Evolutionary conservation across 495 filamentous ascomycete genomes (phyloP).

Genomic region (Penicillium malachiteum): DNA sequence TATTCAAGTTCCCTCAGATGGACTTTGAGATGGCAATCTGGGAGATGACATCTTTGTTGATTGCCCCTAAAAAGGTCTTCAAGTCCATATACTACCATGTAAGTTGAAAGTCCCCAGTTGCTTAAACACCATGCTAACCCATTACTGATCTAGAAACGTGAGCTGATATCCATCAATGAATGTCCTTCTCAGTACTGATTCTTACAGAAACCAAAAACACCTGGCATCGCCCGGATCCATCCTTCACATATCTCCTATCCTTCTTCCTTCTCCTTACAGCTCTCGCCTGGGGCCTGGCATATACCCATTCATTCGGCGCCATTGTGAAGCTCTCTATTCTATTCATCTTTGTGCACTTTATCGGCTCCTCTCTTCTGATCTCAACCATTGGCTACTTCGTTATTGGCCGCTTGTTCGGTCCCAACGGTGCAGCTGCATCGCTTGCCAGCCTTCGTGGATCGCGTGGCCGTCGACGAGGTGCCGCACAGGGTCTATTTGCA

Average conservation of each 20-base stretch:
- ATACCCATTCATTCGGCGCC: slow-evolving; percentile 53
- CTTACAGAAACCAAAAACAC: slow-evolving; percentile 70
- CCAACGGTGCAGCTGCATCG: slow-evolving; percentile 44
- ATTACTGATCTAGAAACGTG: slow-evolving; percentile 56
- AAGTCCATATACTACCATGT: slow-evolving; percentile 76
- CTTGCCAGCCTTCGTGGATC: slow-evolving; percentile 42
- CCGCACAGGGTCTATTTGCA: slow-evolving; percentile 57
- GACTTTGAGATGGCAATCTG: slow-evolving; percentile 75
- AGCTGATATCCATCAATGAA: slow-evolving; percentile 11
- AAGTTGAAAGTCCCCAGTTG: slow-evolving; percentile 20
- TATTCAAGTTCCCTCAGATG: slow-evolving; percentile 70
- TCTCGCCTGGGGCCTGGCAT: slow-evolving; percentile 71
- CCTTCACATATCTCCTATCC: slow-evolving; percentile 74
- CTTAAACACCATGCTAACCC: neutral
- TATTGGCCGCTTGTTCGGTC: slow-evolving; percentile 62
- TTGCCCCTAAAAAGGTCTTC: slow-evolving; percentile 76
- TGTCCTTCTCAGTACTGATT: slow-evolving; percentile 12
- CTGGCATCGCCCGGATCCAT: slow-evolving; percentile 74
- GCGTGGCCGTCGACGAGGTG: slow-evolving; percentile 48
- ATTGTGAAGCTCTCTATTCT: slow-evolving; percentile 60
- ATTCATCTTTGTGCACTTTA: slow-evolving; percentile 69
- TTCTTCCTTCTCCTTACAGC: slow-evolving; percentile 73
- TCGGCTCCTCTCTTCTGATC: slow-evolving; percentile 58
- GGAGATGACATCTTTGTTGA: slow-evolving; percentile 74
- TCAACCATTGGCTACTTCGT: slow-evolving; percentile 64